Percentiles rank a stretch among this genome's conserved stretches.
These are phyloP conservation scores for Apiospora arundinis DNA, from an alignment of 2,329 filamentous ascomycete species.

Conservation along the genomic window DNA sequence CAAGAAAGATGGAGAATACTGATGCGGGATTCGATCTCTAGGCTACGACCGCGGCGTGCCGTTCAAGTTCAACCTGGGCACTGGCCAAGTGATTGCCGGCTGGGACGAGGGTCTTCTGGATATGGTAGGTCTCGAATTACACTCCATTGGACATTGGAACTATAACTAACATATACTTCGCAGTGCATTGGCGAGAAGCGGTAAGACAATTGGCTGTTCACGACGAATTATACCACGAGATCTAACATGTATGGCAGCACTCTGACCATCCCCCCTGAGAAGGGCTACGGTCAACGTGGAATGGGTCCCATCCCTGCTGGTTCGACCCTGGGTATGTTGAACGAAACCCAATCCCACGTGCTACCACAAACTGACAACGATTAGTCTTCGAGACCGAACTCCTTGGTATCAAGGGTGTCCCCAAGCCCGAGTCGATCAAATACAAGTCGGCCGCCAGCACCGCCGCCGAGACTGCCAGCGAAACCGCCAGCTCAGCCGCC, in stretches of 20 bases:
- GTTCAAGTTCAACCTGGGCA: slow-evolving; percentile 80
- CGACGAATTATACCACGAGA: slow-evolving; percentile 19
- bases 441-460: slow-evolving; percentile 43
- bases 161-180: neutral
- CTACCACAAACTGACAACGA: neutral
- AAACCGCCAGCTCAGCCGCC: slow-evolving; percentile 30
- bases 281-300: slow-evolving; percentile 78
- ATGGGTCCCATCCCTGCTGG: slow-evolving; percentile 85
- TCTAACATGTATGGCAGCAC: slow-evolving; percentile 54
- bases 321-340: slow-evolving; percentile 71
- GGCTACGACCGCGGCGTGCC: slow-evolving; percentile 78
- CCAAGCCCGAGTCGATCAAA: slow-evolving; percentile 54
- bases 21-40: slow-evolving; percentile 42
- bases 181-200: slow-evolving; percentile 90
- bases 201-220: slow-evolving; percentile 42
- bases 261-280: slow-evolving; percentile 85
- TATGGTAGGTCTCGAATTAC: neutral
- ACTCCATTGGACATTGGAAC: too few species aligned
- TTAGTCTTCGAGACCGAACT: slow-evolving; percentile 91
- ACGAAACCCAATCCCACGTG: neutral
- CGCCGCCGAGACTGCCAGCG: slow-evolving; percentile 34
- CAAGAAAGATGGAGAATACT: slow-evolving; percentile 7
- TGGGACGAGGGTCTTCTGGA: slow-evolving; percentile 41
- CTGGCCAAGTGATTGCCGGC: slow-evolving; percentile 91
- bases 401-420: slow-evolving; percentile 79